These are phyloP conservation scores for Paecilomyces fulvus DNA, from an alignment of 2,329 filamentous ascomycete species.

Conservation along the genomic window DNA sequence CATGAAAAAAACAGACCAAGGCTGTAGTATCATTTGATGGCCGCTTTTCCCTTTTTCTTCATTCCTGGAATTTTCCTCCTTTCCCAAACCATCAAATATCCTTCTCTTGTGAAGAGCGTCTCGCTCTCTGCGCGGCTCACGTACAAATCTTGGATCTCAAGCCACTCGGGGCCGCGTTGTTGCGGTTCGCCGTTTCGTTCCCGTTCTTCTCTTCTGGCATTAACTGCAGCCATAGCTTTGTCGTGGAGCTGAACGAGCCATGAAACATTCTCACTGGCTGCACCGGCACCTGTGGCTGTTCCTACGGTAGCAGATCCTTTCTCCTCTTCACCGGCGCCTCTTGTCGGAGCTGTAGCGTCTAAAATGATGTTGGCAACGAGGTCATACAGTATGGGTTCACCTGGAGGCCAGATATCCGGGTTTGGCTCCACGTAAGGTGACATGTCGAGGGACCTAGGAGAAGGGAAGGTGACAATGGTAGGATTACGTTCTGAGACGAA, in stretches of 20 bases:
- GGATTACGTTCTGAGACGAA: constrained; percentile 94
- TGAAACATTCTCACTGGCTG: constrained; percentile 82
- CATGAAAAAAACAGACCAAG: not conserved
- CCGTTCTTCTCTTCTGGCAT: constrained; percentile 16
- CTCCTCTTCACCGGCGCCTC: constrained; percentile 50
- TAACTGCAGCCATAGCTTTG: constrained; percentile 48
- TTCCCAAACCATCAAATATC: constrained; percentile 96
- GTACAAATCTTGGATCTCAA: constrained; percentile 86
- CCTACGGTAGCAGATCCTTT: constrained; percentile 30
- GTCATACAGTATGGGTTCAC: constrained; percentile 88
- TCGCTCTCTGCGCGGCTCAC: constrained; percentile 85
- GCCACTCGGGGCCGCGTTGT: constrained; percentile 64
- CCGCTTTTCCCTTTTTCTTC: constrained; percentile 32
- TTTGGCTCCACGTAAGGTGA: constrained; percentile 86
- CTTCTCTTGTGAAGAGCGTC: constrained; percentile 84
- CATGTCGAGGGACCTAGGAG: constrained; percentile 74
- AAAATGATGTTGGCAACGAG: constrained; percentile 82
- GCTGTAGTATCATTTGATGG: constrained; percentile 1
- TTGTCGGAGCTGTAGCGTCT: constrained; percentile 47
- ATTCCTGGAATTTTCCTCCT: constrained; percentile 49
- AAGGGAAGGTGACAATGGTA: constrained; percentile 94
- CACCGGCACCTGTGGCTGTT: constrained; percentile 58
- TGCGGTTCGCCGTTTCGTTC: constrained; percentile 19
- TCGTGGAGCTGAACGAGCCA: constrained; percentile 91
- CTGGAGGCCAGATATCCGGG: constrained; percentile 57